These are phyloP conservation scores for Albizia julibrissin DNA, from an alignment of 306 rosid genomes.

Conservation along the genomic window DNA sequence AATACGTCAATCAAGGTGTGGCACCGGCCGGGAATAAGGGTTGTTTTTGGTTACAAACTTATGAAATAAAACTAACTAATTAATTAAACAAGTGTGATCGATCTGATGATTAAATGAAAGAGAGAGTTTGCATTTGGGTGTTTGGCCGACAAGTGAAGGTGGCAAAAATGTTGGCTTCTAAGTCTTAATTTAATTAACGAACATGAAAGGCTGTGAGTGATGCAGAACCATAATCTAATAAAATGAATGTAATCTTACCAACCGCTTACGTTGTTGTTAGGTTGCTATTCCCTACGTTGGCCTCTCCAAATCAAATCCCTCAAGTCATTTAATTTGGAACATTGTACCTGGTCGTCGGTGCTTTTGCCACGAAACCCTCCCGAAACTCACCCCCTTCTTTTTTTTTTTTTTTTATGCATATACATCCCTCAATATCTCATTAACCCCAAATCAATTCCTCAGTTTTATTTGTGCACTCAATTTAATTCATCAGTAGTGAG, in stretches of 20 bases:
- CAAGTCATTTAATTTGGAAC: background rate
- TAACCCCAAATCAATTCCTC: background rate
- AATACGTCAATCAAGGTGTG: conserved; percentile 6
- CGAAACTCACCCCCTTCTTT: background rate
- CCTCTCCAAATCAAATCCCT: background rate
- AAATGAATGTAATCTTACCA: conserved; percentile 34
- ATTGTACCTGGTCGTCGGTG: conserved; percentile 54
- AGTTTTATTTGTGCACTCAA: background rate
- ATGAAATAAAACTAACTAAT: conserved; percentile 12
- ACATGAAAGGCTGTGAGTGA: background rate
- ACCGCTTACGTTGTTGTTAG: conserved; percentile 34
- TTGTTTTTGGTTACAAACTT: background rate
- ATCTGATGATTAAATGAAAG: background rate
- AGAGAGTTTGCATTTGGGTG: background rate
- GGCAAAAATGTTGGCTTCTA: conserved; percentile 52
- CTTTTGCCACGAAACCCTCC: conserved; percentile 30
- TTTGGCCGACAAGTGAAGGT: conserved; percentile 53
- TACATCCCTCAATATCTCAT: background rate
- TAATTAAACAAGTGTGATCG: conserved; percentile 24
- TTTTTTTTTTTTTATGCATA: background rate
- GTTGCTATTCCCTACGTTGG: background rate
- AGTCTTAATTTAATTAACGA: background rate
- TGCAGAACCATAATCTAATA: background rate
- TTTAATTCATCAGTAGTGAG: background rate
- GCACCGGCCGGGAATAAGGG: background rate